phyloP scores from a whole-genome alignment of 2,329 filamentous ascomycete genomes.

The Xylariaceae sp. region DNA sequence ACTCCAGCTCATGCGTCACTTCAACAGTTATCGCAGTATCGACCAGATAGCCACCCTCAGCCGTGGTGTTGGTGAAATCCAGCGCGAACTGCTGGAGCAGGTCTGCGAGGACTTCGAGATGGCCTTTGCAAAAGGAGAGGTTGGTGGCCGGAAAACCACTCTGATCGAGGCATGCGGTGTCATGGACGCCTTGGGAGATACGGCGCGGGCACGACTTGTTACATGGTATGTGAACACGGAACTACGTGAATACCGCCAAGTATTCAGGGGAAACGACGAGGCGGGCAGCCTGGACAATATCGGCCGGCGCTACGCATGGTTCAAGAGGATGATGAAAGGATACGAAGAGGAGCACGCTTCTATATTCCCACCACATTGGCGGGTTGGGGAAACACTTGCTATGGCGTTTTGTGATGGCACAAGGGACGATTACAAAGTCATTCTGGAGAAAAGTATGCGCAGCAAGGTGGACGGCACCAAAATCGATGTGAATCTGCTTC shows the following conservation, averaged over 20 bases:
- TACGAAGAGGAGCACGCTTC: slow-evolving; percentile 88
- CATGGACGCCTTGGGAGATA: slow-evolving; percentile 89
- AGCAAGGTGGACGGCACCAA: slow-evolving; percentile 69
- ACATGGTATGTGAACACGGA: slow-evolving; percentile 99
- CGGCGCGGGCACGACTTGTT: slow-evolving; percentile 72
- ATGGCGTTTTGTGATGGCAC: slow-evolving; percentile 95
- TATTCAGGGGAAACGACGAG: slow-evolving; percentile 94
- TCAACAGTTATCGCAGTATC: slow-evolving; percentile 95
- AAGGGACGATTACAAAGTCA: slow-evolving; percentile 89
- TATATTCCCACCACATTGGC: slow-evolving; percentile 85
- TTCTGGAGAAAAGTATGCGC: slow-evolving; percentile 81
- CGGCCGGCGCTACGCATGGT: slow-evolving; percentile 90
- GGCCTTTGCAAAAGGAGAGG: slow-evolving; percentile 83
- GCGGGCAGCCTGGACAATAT: slow-evolving; percentile 96
- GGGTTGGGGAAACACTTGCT: slow-evolving; percentile 81
- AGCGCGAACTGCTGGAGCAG: slow-evolving; percentile 88
- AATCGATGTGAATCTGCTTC: slow-evolving; percentile 81
- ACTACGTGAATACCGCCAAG: slow-evolving; percentile 87
- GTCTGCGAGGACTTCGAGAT: slow-evolving; percentile 99
- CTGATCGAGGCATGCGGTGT: slow-evolving; percentile 86
- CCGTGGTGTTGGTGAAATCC: slow-evolving; percentile 86
- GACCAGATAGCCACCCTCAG: slow-evolving; percentile 95
- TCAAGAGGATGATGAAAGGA: slow-evolving; percentile 88
- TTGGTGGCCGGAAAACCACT: slow-evolving; percentile 60
- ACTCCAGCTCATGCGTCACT: slow-evolving; percentile 95